Evolutionary conservation across 441 rosid species (phyloP), one percentile per base, ranked within the genome.

Genomic region (Erysimum cheiri): DNA sequence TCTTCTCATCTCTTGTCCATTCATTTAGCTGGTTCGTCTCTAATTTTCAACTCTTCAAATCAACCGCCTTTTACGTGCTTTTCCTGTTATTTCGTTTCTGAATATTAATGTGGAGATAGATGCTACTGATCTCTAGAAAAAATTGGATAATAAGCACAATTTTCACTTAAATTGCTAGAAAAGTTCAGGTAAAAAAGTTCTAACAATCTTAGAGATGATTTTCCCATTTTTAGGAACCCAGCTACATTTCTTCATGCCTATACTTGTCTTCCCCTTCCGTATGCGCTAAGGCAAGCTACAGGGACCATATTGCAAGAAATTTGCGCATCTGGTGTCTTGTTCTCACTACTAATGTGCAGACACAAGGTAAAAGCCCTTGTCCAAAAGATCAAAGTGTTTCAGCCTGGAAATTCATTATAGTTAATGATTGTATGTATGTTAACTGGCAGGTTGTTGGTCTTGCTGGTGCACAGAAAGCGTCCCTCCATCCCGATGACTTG

Each of bases 191-290:
- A 19, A 49, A 62, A 47, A 22, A 6, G 0, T 57, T 48, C 19
- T 75, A 17, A 76, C 68, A 39, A 65, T 59, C 12, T 64, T 70
- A 1, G n/a, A 35, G 39, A 53, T 50, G 50, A 14, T 22, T 53
- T 60, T 44, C 31, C 22, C 53, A 53, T 71, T 22, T 14, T 15
- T 73, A 92, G 99, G 96, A 92, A 89, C 60, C 95, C 95, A 8
- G 97, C 97, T 60, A 83, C 98, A 36, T 95, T 95, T 87, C 93
- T 95, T 72, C 98, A 90, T 85, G 97, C 97, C 52, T 92, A 95
- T 80, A 87, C 99, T 57, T 95, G 99, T 80, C 98, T 95, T 84
- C 98, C 99, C 64, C 96, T 95, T 78, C 85, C 90, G 46, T 84
- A 83, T 78, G 88, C 87, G 40, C 84, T 93, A 82, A 89, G 99